Conservation (phyloP, 179 eudicot genomes). For the Spinacia oleracea region DNA sequence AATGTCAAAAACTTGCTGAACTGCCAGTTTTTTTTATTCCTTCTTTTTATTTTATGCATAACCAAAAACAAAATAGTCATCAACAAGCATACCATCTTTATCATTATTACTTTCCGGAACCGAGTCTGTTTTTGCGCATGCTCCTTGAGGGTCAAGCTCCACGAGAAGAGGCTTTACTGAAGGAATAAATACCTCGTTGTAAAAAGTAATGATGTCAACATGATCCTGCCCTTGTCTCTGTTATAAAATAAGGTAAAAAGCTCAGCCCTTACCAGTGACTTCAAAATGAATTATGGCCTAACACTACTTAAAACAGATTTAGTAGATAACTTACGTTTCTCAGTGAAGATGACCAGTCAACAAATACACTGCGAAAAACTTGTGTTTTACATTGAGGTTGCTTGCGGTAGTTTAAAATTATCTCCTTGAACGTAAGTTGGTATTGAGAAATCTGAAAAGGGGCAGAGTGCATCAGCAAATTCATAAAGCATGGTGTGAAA, state of each 20-base stretch:
- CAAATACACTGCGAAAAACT: conserved; percentile 86
- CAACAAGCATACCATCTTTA: conserved; percentile 50
- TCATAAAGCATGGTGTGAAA: not conserved
- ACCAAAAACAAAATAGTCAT: not conserved
- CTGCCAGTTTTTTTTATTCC: not conserved
- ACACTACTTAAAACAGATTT: not conserved
- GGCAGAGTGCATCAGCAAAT: not conserved
- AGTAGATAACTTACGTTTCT: conserved; percentile 43
- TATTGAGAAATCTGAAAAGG: conserved; percentile 73
- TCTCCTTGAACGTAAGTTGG: conserved; percentile 76
- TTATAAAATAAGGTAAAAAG: conserved; percentile 14
- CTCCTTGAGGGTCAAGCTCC: conserved; percentile 66
- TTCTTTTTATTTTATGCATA: not conserved
- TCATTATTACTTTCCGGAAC: conserved; percentile 47
- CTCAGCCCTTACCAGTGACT: conserved; percentile 18
- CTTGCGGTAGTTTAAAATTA: conserved; percentile 79
- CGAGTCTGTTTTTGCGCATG: conserved; percentile 35
- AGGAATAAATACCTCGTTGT: conserved; percentile 87
- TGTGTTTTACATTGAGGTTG: conserved; percentile 91
- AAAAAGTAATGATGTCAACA: conserved; percentile 91
- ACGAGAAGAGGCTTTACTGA: conserved; percentile 83
- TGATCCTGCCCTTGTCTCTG: conserved; percentile 83
- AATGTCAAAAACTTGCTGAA: conserved; percentile 13
- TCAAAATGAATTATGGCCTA: not conserved
- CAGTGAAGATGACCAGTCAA: conserved; percentile 74